Percentiles rank a stretch among this genome's conserved stretches.
phyloP scores from a whole-genome alignment of 2,329 filamentous ascomycete genomes.

The Epichloe uncinata region DNA sequence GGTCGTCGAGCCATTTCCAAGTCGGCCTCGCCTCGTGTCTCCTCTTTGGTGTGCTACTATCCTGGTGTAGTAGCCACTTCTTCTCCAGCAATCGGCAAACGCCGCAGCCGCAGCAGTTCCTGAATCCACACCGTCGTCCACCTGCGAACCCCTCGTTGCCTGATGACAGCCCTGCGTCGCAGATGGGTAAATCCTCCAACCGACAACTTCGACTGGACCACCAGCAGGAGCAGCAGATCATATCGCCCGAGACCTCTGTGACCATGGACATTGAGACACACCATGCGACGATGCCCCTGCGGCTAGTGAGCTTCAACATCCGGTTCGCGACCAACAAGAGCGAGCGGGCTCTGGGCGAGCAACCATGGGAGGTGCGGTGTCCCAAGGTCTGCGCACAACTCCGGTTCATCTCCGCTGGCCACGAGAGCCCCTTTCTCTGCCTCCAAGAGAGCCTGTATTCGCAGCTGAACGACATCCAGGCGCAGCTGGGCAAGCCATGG shows the following conservation, averaged over 20 bases:
- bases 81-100: not conserved
- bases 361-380: slow-evolving; percentile 43
- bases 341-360: slow-evolving; percentile 39
- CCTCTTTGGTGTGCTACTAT: slow-evolving; percentile 7
- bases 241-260: not conserved
- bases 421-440: slow-evolving; percentile 44
- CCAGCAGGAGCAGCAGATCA: not conserved
- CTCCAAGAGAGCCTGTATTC: slow-evolving; percentile 54
- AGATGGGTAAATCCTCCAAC: not conserved
- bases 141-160: not conserved
- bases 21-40: slow-evolving; percentile 7
- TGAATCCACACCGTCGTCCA: not conserved
- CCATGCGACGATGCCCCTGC: slow-evolving; percentile 26
- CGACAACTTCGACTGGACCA: not conserved
- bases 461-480: slow-evolving; percentile 48
- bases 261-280: not conserved
- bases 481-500: slow-evolving; percentile 42
- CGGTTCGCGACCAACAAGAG: slow-evolving; percentile 43
- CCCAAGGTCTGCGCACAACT: slow-evolving; percentile 45
- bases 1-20: slow-evolving; percentile 9
- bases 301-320: slow-evolving; percentile 55
- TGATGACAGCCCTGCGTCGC: not conserved
- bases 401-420: slow-evolving; percentile 36
- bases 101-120: not conserved
- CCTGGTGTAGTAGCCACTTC: slow-evolving; percentile 7